A percentile compares a stretch with the other conserved stretches of the same genome.
Evolutionary conservation across 805 yeast genomes (phyloP).

Genomic region (Candida dajiaensis): DNA sequence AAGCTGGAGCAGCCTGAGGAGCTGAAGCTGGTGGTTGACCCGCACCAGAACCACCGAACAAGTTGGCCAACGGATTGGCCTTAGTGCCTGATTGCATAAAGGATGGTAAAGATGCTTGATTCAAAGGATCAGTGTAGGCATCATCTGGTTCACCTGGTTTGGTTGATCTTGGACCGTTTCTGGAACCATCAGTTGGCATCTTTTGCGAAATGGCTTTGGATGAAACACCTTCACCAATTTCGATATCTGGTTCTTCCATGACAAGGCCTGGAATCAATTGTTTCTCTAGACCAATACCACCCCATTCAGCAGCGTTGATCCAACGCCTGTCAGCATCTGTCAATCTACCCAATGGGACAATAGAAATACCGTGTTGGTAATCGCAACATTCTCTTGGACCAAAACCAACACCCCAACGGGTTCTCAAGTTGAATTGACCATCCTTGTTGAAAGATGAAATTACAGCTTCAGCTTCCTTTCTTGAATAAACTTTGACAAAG

Average conservation of each 20-base stretch:
- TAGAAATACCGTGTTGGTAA: slow-evolving; percentile 83
- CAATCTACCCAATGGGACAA: slow-evolving; percentile 79
- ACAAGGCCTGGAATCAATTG: slow-evolving; percentile 74
- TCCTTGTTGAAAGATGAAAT: slow-evolving; percentile 66
- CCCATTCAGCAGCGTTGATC: slow-evolving; percentile 90
- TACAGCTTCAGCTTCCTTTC: slow-evolving; percentile 86
- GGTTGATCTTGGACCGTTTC: slow-evolving; percentile 81
- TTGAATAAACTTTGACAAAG: slow-evolving; percentile 87
- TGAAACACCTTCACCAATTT: slow-evolving; percentile 89
- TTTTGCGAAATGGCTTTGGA: slow-evolving; percentile 87
- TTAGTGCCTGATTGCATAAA: slow-evolving; percentile 33
- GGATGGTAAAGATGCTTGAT: slow-evolving; percentile 19
- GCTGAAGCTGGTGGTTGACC: slow-evolving; percentile 18
- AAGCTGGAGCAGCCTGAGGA: slow-evolving; percentile 5
- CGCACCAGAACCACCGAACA: slow-evolving; percentile 27
- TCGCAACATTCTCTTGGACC: slow-evolving; percentile 99
- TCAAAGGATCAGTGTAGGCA: slow-evolving; percentile 24
- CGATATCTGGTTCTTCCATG: slow-evolving; percentile 96
- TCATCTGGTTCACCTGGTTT: slow-evolving; percentile 48
- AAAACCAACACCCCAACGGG: slow-evolving; percentile 98
- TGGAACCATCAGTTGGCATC: slow-evolving; percentile 86
- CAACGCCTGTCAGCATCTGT: slow-evolving; percentile 93
- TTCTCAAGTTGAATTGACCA: slow-evolving; percentile 59
- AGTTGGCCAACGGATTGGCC: slow-evolving; percentile 44
- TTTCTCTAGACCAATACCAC: slow-evolving; percentile 83